Evolutionary conservation across 345 rosid genomes (phyloP).

Genomic region (Acer yangbiense): DNA sequence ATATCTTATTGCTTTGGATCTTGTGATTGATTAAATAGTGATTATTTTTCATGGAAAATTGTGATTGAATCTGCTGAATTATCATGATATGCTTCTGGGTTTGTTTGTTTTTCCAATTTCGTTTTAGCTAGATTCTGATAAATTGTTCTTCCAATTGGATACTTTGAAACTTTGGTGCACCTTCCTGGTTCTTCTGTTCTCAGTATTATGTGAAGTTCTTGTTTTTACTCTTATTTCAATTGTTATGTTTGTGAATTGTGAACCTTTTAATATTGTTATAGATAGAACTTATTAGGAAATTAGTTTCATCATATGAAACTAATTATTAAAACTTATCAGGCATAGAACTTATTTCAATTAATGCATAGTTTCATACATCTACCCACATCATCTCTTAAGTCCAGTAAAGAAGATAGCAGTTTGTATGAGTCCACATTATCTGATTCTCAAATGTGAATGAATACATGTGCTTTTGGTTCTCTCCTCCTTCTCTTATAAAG

Average conservation of each 20-base stretch:
- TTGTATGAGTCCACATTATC: neutral
- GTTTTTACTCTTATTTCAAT: too few relatives aligned
- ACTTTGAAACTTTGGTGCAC: too few relatives aligned
- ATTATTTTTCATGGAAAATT: neutral
- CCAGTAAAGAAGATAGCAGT: neutral
- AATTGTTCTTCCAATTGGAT: too few relatives aligned
- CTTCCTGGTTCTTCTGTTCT: too few relatives aligned
- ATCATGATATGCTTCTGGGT: neutral
- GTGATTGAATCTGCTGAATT: neutral
- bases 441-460: neutral
- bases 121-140: too few relatives aligned
- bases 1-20: neutral
- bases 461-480: neutral
- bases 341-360: neutral
- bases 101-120: too few relatives aligned
- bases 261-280: too few relatives aligned
- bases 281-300: too few relatives aligned
- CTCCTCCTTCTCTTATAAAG: neutral
- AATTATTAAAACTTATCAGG: too few relatives aligned
- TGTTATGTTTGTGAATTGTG: too few relatives aligned
- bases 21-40: neutral
- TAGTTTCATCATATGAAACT: too few relatives aligned
- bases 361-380: conserved; percentile 7
- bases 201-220: too few relatives aligned
- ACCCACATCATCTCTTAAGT: neutral